Evolutionary conservation across 345 rosid genomes (phyloP).

Genomic region (Hevea brasiliensis): DNA sequence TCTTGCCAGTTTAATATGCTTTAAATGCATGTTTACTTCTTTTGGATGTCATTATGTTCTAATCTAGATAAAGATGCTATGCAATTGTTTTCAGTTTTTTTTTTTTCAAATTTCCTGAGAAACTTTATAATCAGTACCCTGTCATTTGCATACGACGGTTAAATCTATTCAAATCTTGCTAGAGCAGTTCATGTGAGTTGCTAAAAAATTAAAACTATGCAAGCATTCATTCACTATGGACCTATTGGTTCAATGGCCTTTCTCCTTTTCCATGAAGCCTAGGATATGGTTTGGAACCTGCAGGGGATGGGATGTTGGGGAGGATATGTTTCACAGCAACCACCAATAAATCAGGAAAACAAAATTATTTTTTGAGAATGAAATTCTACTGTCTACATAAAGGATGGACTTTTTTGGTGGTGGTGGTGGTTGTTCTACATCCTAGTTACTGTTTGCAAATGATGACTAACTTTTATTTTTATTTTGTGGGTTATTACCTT

Average conservation of each 20-base stretch:
- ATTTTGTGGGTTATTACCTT: neutral
- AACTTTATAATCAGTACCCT: neutral
- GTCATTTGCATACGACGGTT: neutral
- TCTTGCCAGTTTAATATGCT: constrained; percentile 13
- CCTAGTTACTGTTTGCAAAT: neutral
- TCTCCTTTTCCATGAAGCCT: neutral
- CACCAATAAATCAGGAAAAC: neutral
- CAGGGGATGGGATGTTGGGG: neutral
- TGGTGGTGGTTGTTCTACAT: neutral
- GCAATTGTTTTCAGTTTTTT: neutral
- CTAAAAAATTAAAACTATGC: neutral
- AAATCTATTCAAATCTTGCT: constrained; percentile 2
- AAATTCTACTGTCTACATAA: neutral
- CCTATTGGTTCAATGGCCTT: neutral
- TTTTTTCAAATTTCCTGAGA: neutral
- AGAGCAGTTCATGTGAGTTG: neutral
- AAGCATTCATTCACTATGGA: neutral
- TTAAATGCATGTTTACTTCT: neutral
- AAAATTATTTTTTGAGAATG: neutral
- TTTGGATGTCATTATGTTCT: constrained; percentile 1
- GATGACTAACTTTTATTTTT: neutral
- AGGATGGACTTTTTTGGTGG: neutral
- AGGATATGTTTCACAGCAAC: neutral
- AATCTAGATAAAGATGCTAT: neutral
- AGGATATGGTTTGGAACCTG: neutral